phyloP scores from a whole-genome alignment of 148 eudicot genomes.

The Nepenthes gracilis region DNA sequence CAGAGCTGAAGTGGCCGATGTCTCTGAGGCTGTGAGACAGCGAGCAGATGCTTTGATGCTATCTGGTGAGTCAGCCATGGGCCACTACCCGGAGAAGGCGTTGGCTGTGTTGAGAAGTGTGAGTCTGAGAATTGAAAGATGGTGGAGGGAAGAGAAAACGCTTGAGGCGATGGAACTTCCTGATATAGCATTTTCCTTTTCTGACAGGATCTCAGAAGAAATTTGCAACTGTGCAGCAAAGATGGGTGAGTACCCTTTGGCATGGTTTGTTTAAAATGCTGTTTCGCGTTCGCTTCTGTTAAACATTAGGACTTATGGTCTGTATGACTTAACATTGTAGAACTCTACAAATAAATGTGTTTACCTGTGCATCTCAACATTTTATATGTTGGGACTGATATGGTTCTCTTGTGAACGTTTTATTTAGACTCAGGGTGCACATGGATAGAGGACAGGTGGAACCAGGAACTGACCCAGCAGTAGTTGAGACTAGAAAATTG shows the following conservation, averaged over 20 bases:
- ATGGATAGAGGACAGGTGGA: no score
- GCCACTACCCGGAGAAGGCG: slow-evolving; percentile 82
- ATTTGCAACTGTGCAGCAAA: slow-evolving; percentile 85
- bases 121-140: slow-evolving; percentile 84
- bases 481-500: no score
- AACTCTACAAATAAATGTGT: no score
- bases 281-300: no score
- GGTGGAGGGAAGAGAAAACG: slow-evolving; percentile 93
- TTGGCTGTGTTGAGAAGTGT: slow-evolving; percentile 78
- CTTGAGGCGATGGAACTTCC: slow-evolving; percentile 57
- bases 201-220: slow-evolving; percentile 68
- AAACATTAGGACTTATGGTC: no score
- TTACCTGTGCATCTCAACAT: no score
- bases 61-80: slow-evolving; percentile 99
- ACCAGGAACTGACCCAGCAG: no score
- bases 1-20: slow-evolving; percentile 99
- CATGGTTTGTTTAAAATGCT: background rate
- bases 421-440: no score
- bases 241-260: slow-evolving; percentile 47
- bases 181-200: slow-evolving; percentile 46
- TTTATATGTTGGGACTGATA: no score
- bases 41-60: slow-evolving; percentile 94
- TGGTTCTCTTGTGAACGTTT: no score
- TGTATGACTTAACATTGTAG: no score
- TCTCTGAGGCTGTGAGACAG: slow-evolving; percentile 97